These are phyloP conservation scores for Fusarium sp. DNA, from an alignment of 2,329 filamentous ascomycete species.

Conservation along the genomic window DNA sequence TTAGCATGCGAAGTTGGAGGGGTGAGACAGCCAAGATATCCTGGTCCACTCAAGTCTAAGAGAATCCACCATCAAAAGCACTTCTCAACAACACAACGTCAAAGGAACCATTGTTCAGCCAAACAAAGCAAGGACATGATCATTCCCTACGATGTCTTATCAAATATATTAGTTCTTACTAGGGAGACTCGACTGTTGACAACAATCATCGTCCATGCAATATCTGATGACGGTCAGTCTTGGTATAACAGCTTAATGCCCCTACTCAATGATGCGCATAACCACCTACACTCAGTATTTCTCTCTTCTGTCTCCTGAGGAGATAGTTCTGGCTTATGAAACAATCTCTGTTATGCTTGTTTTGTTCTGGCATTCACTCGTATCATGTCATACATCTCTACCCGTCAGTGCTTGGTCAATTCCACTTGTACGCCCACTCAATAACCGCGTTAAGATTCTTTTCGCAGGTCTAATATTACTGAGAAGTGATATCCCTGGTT, in stretches of 20 bases:
- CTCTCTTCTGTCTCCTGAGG: neutral
- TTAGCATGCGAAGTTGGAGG: constrained; percentile 19
- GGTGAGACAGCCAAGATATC: constrained; percentile 16
- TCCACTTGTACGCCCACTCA: constrained; percentile 1
- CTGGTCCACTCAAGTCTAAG: neutral
- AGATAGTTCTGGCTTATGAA: neutral
- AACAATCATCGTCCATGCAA: too few species aligned
- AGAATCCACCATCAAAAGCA: neutral
- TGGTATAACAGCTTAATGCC: neutral
- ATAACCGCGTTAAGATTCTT: neutral
- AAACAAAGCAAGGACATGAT: neutral
- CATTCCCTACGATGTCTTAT: neutral
- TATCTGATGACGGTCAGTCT: neutral
- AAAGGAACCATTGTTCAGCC: neutral
- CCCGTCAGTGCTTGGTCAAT: neutral
- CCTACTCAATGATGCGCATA: neutral
- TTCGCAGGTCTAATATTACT: neutral
- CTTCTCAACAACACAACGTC: neutral
- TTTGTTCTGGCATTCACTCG: neutral
- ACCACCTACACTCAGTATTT: neutral
- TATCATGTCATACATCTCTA: constrained; percentile 21
- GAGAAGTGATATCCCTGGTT: neutral
- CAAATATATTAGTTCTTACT: neutral
- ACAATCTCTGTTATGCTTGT: constrained; percentile 8
- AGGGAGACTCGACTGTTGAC: neutral